Evolutionary conservation across 139 green algal species (phyloP).

Genomic region (Penium margaritaceum): DNA sequence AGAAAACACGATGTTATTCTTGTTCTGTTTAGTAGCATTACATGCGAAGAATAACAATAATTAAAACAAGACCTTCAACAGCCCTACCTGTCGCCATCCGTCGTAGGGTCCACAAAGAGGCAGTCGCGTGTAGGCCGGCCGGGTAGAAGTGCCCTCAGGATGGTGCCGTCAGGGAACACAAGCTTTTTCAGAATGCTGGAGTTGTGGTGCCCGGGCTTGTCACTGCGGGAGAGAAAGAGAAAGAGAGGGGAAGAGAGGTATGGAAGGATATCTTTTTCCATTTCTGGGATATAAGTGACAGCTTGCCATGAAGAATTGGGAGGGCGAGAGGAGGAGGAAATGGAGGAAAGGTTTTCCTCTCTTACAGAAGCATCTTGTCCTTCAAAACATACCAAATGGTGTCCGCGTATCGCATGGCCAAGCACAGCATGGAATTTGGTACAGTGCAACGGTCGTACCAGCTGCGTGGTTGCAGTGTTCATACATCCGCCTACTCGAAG

Average conservation of each 20-base stretch:
- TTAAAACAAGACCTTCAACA: no score
- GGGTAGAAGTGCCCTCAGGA: slow-evolving; percentile 61
- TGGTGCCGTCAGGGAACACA: slow-evolving; percentile 65
- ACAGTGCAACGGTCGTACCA: no score
- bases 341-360: not conserved
- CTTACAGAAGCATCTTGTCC: no score
- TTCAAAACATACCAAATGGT: no score
- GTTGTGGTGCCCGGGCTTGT: slow-evolving; percentile 59
- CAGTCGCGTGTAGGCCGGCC: slow-evolving; percentile 75
- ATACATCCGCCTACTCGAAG: no score
- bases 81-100: slow-evolving; percentile 58
- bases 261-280: not conserved
- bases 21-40: no score
- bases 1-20: no score
- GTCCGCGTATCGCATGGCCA: no score
- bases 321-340: not conserved
- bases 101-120: slow-evolving; percentile 73
- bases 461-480: no score
- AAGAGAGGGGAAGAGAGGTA: not conserved
- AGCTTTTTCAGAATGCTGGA: slow-evolving; percentile 63
- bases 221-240: not conserved
- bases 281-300: slow-evolving; percentile 48
- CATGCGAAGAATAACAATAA: no score
- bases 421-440: no score
- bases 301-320: not conserved